Conservation (phyloP, 164 flowering plant species). For the Warburgia ugandensis region DNA sequence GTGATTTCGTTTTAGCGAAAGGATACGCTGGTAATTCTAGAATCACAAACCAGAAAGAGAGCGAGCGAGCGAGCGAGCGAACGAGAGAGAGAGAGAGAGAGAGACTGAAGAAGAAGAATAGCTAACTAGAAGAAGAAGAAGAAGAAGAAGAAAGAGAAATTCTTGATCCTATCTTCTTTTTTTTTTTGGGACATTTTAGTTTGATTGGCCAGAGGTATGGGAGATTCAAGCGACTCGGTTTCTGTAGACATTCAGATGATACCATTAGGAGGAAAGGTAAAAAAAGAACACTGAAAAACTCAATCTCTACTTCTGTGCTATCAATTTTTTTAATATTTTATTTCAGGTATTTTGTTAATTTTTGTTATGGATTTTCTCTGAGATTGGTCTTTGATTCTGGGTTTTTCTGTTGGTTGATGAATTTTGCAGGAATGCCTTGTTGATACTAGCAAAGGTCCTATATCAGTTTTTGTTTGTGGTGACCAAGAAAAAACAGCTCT, state of each 20-base stretch:
- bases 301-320: not conserved
- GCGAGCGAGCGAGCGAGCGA: too few relatives aligned
- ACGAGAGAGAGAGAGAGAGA: too few relatives aligned
- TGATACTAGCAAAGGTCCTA: slow-evolving; percentile 46
- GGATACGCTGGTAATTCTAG: too few relatives aligned
- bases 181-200: too few relatives aligned
- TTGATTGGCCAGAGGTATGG: slow-evolving; percentile 26
- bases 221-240: slow-evolving; percentile 48
- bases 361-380: slow-evolving; percentile 6
- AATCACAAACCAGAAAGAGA: too few relatives aligned
- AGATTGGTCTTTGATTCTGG: not conserved
- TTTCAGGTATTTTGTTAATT: slow-evolving; percentile 1
- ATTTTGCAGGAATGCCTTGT: slow-evolving; percentile 45
- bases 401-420: not conserved
- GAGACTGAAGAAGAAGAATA: too few relatives aligned
- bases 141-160: too few relatives aligned
- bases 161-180: too few relatives aligned
- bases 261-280: slow-evolving; percentile 51
- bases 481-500: slow-evolving; percentile 67
- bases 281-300: not conserved
- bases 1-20: too few relatives aligned
- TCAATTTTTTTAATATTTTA: slow-evolving; percentile 18
- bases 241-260: slow-evolving; percentile 45
- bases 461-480: slow-evolving; percentile 59
- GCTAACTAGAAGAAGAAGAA: too few relatives aligned